Conservation (phyloP, 768 basidiomycete genomes). For the Auriculariales sp. region DNA sequence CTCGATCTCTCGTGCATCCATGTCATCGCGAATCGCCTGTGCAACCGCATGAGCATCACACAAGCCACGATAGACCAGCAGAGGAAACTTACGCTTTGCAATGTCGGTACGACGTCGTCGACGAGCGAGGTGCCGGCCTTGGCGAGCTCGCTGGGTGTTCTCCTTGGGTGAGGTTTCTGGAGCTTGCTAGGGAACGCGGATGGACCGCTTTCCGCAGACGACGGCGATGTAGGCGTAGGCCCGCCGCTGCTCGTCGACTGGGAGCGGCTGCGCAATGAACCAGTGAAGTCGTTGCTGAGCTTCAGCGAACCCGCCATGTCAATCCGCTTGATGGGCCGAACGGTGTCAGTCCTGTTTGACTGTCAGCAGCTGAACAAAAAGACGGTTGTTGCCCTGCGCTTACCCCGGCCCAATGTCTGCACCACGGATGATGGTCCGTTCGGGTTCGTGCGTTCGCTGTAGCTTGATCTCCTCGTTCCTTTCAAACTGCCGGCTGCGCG, state of each 20-base stretch:
- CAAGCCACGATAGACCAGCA: neutral
- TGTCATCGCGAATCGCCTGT: constrained; percentile 29
- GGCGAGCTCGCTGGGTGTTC: constrained; percentile 38
- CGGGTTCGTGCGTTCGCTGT: constrained; percentile 53
- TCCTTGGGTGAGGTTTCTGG: constrained; percentile 21
- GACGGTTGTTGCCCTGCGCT: constrained; percentile 3
- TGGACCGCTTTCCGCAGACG: constrained; percentile 21
- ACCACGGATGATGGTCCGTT: constrained; percentile 58
- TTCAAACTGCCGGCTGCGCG: no score
- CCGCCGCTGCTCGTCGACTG: constrained; percentile 17
- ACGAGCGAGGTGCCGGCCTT: constrained; percentile 58
- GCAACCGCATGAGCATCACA: neutral
- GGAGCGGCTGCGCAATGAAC: constrained; percentile 51
- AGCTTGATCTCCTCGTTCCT: no score
- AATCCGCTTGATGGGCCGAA: constrained; percentile 86
- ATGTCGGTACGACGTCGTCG: constrained; percentile 70
- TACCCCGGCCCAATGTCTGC: constrained; percentile 73
- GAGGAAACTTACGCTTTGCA: constrained; percentile 49
- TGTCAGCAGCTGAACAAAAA: neutral
- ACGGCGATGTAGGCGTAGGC: constrained; percentile 28
- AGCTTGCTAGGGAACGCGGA: constrained; percentile 5
- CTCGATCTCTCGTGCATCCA: constrained; percentile 80
- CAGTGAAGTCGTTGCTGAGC: constrained; percentile 69
- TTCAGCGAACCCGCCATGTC: constrained; percentile 65
- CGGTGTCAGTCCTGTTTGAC: constrained; percentile 47